Conservation (phyloP, 345 rosid species). For the Aquilaria sinensis region DNA sequence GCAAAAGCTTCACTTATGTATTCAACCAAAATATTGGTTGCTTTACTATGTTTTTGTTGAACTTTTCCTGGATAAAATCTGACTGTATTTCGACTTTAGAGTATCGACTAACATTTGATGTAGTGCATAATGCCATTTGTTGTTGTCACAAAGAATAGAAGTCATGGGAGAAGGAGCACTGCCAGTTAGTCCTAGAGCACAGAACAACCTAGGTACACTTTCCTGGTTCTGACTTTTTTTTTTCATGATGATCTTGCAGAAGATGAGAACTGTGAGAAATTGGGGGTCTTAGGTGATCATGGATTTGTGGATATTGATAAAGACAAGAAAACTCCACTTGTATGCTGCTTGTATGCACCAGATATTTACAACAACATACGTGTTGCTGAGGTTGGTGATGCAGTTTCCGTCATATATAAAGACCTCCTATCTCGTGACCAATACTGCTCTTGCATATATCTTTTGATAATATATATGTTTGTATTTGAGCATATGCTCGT, state of each 20-base stretch:
- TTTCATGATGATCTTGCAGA: slow-evolving; percentile 35
- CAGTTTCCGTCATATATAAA: slow-evolving; percentile 5
- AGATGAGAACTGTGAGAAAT: slow-evolving; percentile 26
- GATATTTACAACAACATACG: slow-evolving; percentile 55
- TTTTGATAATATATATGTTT: no score
- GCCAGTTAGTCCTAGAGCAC: background rate
- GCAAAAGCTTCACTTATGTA: no score
- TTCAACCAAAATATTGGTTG: no score
- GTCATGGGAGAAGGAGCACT: slow-evolving; percentile 2
- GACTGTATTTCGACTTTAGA: no score
- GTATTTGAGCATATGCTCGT: no score
- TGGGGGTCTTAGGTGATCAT: slow-evolving; percentile 18
- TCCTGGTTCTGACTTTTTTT: slow-evolving; percentile 8
- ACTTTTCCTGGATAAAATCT: slow-evolving; percentile 2
- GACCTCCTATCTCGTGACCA: no score
- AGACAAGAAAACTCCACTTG: slow-evolving; percentile 55
- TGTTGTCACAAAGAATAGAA: slow-evolving; percentile 4
- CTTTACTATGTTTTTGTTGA: no score
- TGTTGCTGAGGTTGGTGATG: slow-evolving; percentile 65
- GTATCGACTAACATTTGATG: background rate
- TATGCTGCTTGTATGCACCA: slow-evolving; percentile 68
- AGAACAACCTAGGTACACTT: background rate
- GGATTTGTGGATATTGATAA: slow-evolving; percentile 70
- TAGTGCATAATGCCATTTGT: background rate
- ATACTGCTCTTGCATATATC: no score